These are phyloP conservation scores for Rhodotorula babjevae DNA, from an alignment of 768 basidiomycete genomes.

Conservation along the genomic window DNA sequence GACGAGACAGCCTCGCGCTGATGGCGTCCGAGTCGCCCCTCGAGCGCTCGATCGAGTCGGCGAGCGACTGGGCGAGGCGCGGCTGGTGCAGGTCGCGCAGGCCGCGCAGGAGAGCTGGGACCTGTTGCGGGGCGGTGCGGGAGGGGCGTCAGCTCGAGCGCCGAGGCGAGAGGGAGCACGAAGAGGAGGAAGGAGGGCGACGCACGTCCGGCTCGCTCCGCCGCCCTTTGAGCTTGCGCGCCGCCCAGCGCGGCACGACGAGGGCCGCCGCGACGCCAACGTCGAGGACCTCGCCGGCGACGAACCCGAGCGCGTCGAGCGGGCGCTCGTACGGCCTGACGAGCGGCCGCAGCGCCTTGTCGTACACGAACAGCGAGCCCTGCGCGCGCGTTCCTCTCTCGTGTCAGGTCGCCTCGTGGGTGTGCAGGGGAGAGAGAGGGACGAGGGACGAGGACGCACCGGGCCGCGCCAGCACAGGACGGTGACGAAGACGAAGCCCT, in stretches of 20 bases:
- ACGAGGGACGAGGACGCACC: neutral
- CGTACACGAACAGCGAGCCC: constrained; percentile 23
- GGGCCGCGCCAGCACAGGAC: constrained; percentile 23
- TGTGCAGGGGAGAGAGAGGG: neutral
- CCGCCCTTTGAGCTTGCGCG: neutral
- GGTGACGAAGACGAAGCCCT: constrained; percentile 6
- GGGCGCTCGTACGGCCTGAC: constrained; percentile 32
- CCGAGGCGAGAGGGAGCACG: neutral
- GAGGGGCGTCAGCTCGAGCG: too few relatives aligned
- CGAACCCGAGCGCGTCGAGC: constrained; percentile 27
- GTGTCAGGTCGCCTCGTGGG: too few relatives aligned
- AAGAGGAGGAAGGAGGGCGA: neutral
- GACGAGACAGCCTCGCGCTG: constrained; percentile 8
- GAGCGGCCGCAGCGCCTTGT: constrained; percentile 21
- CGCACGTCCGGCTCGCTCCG: constrained; percentile 6
- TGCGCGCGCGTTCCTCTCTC: neutral
- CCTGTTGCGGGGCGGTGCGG: neutral
- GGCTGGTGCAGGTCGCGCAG: constrained; percentile 17
- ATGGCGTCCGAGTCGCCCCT: constrained; percentile 6
- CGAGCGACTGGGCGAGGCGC: constrained; percentile 17
- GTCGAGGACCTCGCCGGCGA: constrained; percentile 22
- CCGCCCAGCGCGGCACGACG: constrained; percentile 7
- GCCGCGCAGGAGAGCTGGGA: constrained; percentile 23
- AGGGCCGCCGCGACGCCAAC: constrained; percentile 3
- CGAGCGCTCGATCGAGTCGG: constrained; percentile 17